phyloP scores from a whole-genome alignment of 1,284 basidiomycete genomes.

The Pseudozyma sp. region DNA sequence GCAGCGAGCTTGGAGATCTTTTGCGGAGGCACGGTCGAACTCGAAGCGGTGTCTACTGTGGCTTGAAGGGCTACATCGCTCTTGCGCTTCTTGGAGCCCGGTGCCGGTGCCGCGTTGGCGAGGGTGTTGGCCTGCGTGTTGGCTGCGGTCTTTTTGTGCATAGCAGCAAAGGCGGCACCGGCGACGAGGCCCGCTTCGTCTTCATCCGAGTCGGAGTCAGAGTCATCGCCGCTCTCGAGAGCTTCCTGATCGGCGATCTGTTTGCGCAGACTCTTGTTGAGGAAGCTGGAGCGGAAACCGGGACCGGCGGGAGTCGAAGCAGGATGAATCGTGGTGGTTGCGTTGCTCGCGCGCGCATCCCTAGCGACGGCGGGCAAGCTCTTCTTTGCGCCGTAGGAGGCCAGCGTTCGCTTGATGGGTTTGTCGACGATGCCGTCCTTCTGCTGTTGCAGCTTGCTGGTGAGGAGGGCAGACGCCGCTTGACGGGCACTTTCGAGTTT shows the following conservation, averaged over 20 bases:
- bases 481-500: conserved; percentile 40
- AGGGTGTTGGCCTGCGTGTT: conserved; percentile 48
- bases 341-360: conserved; percentile 22
- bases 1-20: conserved; percentile 39
- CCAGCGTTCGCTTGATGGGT: conserved; percentile 45
- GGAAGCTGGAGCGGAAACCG: conserved; percentile 58
- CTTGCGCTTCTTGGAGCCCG: conserved; percentile 43
- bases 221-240: conserved; percentile 25
- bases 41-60: conserved; percentile 17
- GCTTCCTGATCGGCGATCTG: conserved; percentile 54
- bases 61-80: conserved; percentile 33
- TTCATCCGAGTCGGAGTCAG: conserved; percentile 40
- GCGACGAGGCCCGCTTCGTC: conserved; percentile 32
- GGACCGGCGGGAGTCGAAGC: conserved; percentile 49
- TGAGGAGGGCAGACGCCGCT: conserved; percentile 30
- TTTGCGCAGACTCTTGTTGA: conserved; percentile 64
- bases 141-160: conserved; percentile 31
- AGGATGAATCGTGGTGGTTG: conserved; percentile 34
- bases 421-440: conserved; percentile 34
- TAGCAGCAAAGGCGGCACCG: conserved; percentile 29
- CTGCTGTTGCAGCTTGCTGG: conserved; percentile 30
- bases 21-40: conserved; percentile 20
- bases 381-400: conserved; percentile 52
- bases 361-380: conserved; percentile 40
- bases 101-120: conserved; percentile 23